These are phyloP conservation scores for Scedosporium aurantiacum DNA, from an alignment of 2,329 filamentous ascomycete species.

Conservation along the genomic window DNA sequence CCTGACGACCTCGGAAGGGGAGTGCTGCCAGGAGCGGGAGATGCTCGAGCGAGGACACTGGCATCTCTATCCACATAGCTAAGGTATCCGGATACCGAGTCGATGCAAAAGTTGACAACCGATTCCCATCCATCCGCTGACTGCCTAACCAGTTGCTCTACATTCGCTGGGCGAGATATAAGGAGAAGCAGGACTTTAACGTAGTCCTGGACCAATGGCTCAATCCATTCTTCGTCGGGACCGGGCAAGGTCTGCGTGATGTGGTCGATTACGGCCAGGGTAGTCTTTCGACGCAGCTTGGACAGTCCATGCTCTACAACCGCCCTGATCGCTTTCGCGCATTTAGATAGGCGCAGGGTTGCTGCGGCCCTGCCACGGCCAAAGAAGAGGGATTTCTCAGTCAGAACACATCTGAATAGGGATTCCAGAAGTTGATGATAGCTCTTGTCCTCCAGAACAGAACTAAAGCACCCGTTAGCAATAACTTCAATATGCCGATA, in stretches of 20 bases:
- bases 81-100: conserved; percentile 44
- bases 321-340: conserved; percentile 60
- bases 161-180: conserved; percentile 62
- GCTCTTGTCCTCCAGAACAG: conserved; percentile 56
- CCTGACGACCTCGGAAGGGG: conserved; percentile 1
- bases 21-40: conserved; percentile 29
- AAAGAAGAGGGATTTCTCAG: conserved; percentile 56
- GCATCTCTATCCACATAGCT: conserved; percentile 27
- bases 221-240: conserved; percentile 49
- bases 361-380: conserved; percentile 42
- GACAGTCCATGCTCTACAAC: conserved; percentile 58
- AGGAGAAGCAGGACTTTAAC: conserved; percentile 62
- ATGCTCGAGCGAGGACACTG: conserved; percentile 27
- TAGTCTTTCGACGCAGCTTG: conserved; percentile 63
- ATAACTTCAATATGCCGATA: too few species aligned
- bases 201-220: conserved; percentile 65
- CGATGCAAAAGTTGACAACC: conserved; percentile 60
- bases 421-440: conserved; percentile 74
- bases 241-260: conserved; percentile 63
- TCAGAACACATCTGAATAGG: conserved; percentile 57
- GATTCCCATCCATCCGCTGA: conserved; percentile 53
- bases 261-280: conserved; percentile 70
- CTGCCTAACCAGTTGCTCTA: conserved; percentile 60
- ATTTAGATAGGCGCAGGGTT: conserved; percentile 51
- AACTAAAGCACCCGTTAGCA: not conserved